phyloP scores from a whole-genome alignment of 2,329 filamentous ascomycete species.

The Coleophoma cylindrospora region DNA sequence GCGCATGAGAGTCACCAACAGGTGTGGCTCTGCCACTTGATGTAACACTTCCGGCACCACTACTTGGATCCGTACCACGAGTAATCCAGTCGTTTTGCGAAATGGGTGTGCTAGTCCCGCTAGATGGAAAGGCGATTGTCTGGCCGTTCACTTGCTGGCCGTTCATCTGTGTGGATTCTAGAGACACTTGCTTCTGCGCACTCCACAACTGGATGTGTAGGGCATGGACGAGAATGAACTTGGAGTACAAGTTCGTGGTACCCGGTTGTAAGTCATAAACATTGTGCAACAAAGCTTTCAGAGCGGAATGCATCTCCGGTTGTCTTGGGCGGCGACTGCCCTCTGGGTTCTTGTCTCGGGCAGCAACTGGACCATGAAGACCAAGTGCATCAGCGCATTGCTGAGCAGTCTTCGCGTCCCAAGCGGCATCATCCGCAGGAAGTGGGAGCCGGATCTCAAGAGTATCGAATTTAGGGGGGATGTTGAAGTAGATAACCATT shows the following conservation, averaged over 20 bases:
- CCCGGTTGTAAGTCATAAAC: slow-evolving; percentile 56
- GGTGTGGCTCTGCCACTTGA: slow-evolving; percentile 43
- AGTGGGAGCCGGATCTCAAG: slow-evolving; percentile 64
- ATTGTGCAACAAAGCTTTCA: slow-evolving; percentile 55
- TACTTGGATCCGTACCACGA: slow-evolving; percentile 33
- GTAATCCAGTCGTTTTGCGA: slow-evolving; percentile 55
- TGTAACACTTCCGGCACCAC: slow-evolving; percentile 37
- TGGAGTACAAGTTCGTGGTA: slow-evolving; percentile 66
- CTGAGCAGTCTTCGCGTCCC: slow-evolving; percentile 57
- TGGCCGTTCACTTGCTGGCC: slow-evolving; percentile 5
- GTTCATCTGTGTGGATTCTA: slow-evolving; percentile 17
- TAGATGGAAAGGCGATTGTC: slow-evolving; percentile 23
- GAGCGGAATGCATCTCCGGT: slow-evolving; percentile 55
- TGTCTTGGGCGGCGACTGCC: slow-evolving; percentile 62
- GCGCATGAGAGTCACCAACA: slow-evolving; percentile 29
- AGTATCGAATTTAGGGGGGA: slow-evolving; percentile 55
- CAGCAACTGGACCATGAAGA: slow-evolving; percentile 50
- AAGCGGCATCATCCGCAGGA: slow-evolving; percentile 67
- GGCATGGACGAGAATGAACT: slow-evolving; percentile 69
- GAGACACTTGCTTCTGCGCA: slow-evolving; percentile 37
- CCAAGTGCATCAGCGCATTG: slow-evolving; percentile 64
- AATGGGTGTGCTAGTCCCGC: slow-evolving; percentile 49
- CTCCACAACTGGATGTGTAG: slow-evolving; percentile 57
- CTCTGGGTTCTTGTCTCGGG: slow-evolving; percentile 50
- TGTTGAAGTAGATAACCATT: slow-evolving; percentile 68